Base-by-base conservation (phyloP, 768 basidiomycete species). In the Lactarius quietus region DNA sequence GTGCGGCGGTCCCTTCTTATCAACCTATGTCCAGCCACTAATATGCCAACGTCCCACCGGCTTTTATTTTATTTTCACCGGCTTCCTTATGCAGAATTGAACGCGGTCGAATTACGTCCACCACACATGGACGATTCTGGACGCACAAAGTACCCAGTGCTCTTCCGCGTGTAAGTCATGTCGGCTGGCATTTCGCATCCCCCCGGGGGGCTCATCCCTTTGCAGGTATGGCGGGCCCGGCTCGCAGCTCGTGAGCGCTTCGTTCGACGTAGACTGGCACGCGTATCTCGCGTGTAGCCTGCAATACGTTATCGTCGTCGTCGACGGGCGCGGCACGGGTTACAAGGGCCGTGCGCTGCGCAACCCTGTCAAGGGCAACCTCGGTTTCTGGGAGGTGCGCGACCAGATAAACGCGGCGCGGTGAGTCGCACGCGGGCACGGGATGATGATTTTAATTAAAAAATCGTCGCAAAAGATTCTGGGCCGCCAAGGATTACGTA, bases 301-400 rank as follows among this genome's bases (percentile, higher is more conserved):
- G 58, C 85, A 92, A 69, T 96, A 95, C 74, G 81, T 99, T 41
- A 81, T 95, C 38, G 92, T 99, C 61, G 78, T 83, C 43, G 90
- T 98, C 43, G 97, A 99, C 72, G 94, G 94, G 0, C 85, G 97
- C 23, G 97, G 96, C 0, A 99, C 96, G 0, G 96, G 96, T 2
- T 93, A 81, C 78, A 92, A 90, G 73, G 97, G 97, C 1, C 83
- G 95, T 41, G 80, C 80, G 66, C 75, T 98, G 75, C 81, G 95
- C 66, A 95, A 95, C 74, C 84, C 89, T 0, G 90, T 98, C n/a
- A 89, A 91, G 71, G 84, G 87, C 62, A 87, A 96, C 71, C 81
- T 98, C 6, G 97, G 97, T 0, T 87, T 85, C 72, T 93, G 84
- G 79, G 97, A 99, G 78, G 90, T 89, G 14, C 78, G 80, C 58